Evolutionary conservation across 2,329 filamentous ascomycete species (phyloP), one percentile per base, ranked within the genome.

Genomic region (Grosmannia huntii): DNA sequence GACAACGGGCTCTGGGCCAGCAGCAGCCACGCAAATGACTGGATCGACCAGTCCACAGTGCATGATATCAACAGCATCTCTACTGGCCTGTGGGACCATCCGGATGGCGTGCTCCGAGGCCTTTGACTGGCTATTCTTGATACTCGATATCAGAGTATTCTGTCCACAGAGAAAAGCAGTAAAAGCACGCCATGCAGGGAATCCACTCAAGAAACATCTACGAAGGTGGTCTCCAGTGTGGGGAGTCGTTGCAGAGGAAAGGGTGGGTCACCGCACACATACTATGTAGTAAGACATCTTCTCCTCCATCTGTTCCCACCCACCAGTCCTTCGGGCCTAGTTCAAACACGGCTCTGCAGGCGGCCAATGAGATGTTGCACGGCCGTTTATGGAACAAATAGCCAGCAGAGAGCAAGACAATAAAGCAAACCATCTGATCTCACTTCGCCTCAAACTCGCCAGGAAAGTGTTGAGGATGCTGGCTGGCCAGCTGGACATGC

Each of bases 31-130:
- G 36, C 50, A 19, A 46, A 10, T 53, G 59, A 62, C 46, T 66
- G 65, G 65, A 61, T 63, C n/a, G 62, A 63, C 16, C 53, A 57
- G 46, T 51, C 59, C 11, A 49, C 56, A 11, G 28, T 63, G 12
- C 54, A 59, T 21, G 60, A 63, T 38, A 61, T 65, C 56, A 57
- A 61, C 38, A 62, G 61, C 31, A 48, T 60, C 25, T 55, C 60
- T n/a, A 25, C 60, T 7, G 61, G 59, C 16, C 53, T 61, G 41
- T 64, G 62, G 63, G 58, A 60, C 36, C 54, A 56, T 16, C 55
- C 60, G 14, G 58, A 58, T n/a, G 49, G 48, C 46, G 48, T 27
- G 23, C 27, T 56, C 14, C 23, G 19, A 56, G 46, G 25, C 14
- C 4, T 48, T 7, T 28, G n/a, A n/a, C n/a, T n/a, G n/a, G n/a